Conservation (phyloP, 2,329 filamentous ascomycete genomes). For the Chaetomiaceae sp. region DNA sequence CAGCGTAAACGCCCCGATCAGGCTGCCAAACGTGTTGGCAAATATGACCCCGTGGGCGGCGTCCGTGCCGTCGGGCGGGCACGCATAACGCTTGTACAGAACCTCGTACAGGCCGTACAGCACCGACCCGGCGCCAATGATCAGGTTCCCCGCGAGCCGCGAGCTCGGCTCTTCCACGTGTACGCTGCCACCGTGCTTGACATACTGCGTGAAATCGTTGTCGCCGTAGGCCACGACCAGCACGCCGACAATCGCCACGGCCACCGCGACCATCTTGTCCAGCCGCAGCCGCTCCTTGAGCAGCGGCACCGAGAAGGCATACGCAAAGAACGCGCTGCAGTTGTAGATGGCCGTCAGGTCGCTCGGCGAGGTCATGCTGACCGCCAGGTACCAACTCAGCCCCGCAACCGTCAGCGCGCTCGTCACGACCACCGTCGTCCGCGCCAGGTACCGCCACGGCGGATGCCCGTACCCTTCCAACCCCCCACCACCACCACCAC, state of each 20-base stretch:
- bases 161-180: conserved; percentile 45
- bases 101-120: conserved; percentile 97
- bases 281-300: conserved; percentile 76
- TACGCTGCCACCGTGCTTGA: neutral
- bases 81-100: conserved; percentile 87
- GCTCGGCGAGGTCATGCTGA: conserved; percentile 84
- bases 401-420: conserved; percentile 83
- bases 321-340: conserved; percentile 97
- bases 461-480: conserved; percentile 18
- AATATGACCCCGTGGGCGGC: conserved; percentile 92
- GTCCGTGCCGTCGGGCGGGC: conserved; percentile 81
- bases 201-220: conserved; percentile 33
- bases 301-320: conserved; percentile 89
- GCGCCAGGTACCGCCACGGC: conserved; percentile 63
- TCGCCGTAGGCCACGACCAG: conserved; percentile 95
- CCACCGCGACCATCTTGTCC: conserved; percentile 81
- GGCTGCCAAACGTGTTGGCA: conserved; percentile 82
- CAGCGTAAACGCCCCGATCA: conserved; percentile 83
- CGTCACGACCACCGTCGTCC: conserved; percentile 76
- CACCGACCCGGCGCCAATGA: conserved; percentile 86
- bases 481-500: neutral
- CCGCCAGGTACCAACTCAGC: conserved; percentile 90
- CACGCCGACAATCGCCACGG: conserved; percentile 81
- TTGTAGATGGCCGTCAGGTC: conserved; percentile 99
- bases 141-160: conserved; percentile 75